Evolutionary conservation across 129 eudicot species (phyloP).

Genomic region (Artemisia annua): DNA sequence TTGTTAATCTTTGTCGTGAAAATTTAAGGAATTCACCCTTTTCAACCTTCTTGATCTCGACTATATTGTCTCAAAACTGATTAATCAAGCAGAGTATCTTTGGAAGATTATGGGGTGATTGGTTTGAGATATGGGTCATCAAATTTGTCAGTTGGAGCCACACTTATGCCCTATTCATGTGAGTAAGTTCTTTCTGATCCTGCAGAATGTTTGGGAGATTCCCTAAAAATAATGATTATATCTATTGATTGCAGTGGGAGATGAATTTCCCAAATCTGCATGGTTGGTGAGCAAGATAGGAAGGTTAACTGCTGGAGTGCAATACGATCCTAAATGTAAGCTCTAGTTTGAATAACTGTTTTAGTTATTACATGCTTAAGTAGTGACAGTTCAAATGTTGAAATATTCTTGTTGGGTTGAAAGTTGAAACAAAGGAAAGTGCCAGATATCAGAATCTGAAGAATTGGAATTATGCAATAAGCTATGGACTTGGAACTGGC

Average conservation of each 20-base stretch:
- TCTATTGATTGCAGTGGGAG: conserved; percentile 38
- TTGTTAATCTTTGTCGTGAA: not conserved
- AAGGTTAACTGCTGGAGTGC: conserved; percentile 75
- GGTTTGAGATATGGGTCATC: conserved; percentile 84
- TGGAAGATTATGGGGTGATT: conserved; percentile 66
- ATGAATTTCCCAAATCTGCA: conserved; percentile 70
- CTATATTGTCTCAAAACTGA: conserved; percentile 8
- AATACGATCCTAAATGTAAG: conserved; percentile 73
- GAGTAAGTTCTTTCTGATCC: conserved; percentile 23
- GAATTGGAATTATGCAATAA: conserved; percentile 81
- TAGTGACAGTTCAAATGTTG: not conserved
- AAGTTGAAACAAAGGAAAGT: conserved; percentile 59
- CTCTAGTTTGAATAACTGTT: not conserved
- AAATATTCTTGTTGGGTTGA: conserved; percentile 17
- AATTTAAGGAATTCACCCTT: conserved; percentile 1
- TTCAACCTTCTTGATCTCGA: conserved; percentile 16
- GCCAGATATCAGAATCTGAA: conserved; percentile 44
- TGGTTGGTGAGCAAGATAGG: conserved; percentile 89
- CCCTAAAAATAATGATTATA: not conserved
- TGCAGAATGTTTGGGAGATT: conserved; percentile 6
- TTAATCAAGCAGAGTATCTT: conserved; percentile 44
- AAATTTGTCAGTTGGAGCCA: conserved; percentile 75
- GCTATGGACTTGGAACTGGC: conserved; percentile 81
- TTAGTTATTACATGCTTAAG: not conserved
- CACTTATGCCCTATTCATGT: conserved; percentile 62